Evolutionary conservation across 169 alveolate species (phyloP), one percentile per base, ranked within the genome.

Genomic region (Plasmodium fragile): DNA sequence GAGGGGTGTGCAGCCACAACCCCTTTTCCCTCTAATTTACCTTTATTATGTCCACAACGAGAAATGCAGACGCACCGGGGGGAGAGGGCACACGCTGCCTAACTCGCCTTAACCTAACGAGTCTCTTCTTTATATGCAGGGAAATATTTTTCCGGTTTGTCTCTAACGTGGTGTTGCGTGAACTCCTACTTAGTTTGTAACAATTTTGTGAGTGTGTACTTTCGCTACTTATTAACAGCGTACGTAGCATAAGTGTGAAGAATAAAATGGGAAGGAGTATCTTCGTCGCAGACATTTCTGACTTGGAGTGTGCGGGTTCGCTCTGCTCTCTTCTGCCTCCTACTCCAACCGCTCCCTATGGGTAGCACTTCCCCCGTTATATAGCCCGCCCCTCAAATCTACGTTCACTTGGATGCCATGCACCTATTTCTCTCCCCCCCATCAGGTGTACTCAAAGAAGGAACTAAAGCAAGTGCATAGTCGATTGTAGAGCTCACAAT

Each of bases 21-120:
- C 2, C 30, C 28, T 1, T 71, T 28, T 71, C 13, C 32, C 18
- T 32, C 82, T 73, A n/a, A 13, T 73, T 65, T 87, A 87, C 93
- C 87, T 87, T 87, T 53, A 87, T 77, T 52, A 87, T 87, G 59
- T 87, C 93, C 39, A 87, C 75, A 1, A 87, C 93, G 8, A 87
- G 89, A 18, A 75, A 87, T 34, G 93, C 81, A 10, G 55, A 34
- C 13, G 81, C 53, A 2, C 25, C 53, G 18, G n/a, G 75, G 18
- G n/a, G 52, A 13, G 32, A 13, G 10, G 43, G 30, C 0, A 28
- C n/a, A 6, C 43, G 11, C 3, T 18, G 59, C 43, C 28, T 13
- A 39, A 70, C 65, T 32, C 69, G 43, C 69, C 65, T 87, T 13
- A 87, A 28, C 5, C 13, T 77, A 53, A 41, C 1, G 53, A 75